These are phyloP conservation scores for Agarophyton chilense DNA, from an alignment of 23 red algal genomes.

Conservation along the genomic window DNA sequence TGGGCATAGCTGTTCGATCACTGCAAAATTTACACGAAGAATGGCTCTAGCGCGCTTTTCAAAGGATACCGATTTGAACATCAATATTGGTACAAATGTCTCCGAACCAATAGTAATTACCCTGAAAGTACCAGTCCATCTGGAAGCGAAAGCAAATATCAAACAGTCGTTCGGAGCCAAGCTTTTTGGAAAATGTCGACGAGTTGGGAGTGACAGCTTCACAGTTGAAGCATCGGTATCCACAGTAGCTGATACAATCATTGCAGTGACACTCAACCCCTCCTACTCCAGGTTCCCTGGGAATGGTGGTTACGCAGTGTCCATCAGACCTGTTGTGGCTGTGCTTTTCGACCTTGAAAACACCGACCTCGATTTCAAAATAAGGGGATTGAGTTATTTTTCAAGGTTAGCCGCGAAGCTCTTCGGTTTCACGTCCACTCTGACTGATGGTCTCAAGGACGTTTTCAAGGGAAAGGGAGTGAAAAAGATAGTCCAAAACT, in stretches of 20 bases:
- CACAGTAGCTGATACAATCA: not conserved
- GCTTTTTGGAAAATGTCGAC: conserved; percentile 2
- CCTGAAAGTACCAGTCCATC: not conserved
- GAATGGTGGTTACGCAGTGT: not conserved
- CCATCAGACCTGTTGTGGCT: conserved; percentile 4
- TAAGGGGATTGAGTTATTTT: not conserved
- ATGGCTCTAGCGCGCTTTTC: not conserved
- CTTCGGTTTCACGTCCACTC: not conserved
- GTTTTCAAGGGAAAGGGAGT: conserved; percentile 1
- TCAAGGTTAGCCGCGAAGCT: not conserved
- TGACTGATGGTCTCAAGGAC: not conserved
- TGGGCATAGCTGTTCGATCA: conserved; percentile 14
- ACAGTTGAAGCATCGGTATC: not conserved
- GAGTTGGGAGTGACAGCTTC: conserved; percentile 7
- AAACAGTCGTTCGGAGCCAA: conserved; percentile 6
- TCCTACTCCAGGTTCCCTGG: not conserved
- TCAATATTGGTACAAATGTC: not conserved
- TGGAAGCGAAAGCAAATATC: not conserved
- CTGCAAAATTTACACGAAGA: not conserved
- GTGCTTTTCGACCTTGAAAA: conserved; percentile 9
- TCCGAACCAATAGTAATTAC: not conserved
- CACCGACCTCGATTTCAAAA: conserved; percentile 2
- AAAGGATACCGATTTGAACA: not conserved
- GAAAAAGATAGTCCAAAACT: not conserved
- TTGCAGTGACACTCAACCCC: not conserved